Base-by-base conservation (phyloP, 2,329 filamentous ascomycete species). In the Saccharata proteae region DNA sequence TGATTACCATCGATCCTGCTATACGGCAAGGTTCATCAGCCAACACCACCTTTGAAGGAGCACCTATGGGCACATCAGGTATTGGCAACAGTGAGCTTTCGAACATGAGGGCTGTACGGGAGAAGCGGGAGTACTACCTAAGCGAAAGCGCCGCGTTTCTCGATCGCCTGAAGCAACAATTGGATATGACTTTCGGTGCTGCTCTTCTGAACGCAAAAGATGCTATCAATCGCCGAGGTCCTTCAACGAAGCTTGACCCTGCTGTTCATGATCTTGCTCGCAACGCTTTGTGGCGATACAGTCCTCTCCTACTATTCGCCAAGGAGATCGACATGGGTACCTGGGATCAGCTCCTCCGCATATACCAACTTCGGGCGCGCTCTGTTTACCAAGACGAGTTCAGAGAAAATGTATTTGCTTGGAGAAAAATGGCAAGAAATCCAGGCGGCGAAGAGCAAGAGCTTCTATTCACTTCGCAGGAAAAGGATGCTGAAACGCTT, bases 111-210 rank as follows among this genome's bases (percentile, higher is more conserved):
- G 86, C 93, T 23, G 74, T 98, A 16, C 82, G 85, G 44, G 85
- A 96, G 55, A 94, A 93, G 69, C 90, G 85, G 54, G 80, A 92
- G 40, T 78, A 83, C 50, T 98, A 94, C 48, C 65, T 77, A 35
- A 67, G 74, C 10, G 82, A 93, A 51, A 84, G 78, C 42, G 62
- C 68, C 14, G 59, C 71, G 32, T 94, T 96, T 51, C 69, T 93
- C 46, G 73, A 77, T 38, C 73, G 86, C 27, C 64, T 94, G 10
- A 76, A 80, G 40, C 77, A 82, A 31, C 88, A 86, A 51, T 80
- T 96, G 71, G 73, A 77, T 13, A 68, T 77, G 27, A 80, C 82
- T 36, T 93, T 93, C 45, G 79, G 80, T 28, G 69, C 75, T 37
- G 77, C 82, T 5, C 74, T 83, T 43, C 67, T 77, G 43, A 74